Evolutionary conservation across 768 basidiomycete species (phyloP), one percentile per base, ranked within the genome.

Genomic region (Tulasnella sp.): DNA sequence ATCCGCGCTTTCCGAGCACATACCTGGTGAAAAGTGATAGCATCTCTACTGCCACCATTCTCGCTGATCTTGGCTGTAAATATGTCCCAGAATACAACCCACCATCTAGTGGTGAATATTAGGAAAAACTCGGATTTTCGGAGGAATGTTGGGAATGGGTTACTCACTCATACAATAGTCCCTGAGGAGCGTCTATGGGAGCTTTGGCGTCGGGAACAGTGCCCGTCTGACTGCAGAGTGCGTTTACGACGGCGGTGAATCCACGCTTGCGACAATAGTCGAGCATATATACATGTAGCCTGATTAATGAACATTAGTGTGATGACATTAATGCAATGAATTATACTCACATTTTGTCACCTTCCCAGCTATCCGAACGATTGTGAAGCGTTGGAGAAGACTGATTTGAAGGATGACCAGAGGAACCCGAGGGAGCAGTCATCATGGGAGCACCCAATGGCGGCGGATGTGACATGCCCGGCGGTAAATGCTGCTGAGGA

Each of bases 261-360:
- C 60, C 59, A 44, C 66, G 59, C 53, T 68, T 68, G 20, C 59
- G 16, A 32, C 65, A 60, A 49, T 65, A 68, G 53, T 68, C 67
- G 54, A 62, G 57, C 34, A 68, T 65, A 48, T 67, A 68, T 34
- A 67, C 46, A 54, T 63, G 63, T 4, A 68, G 54, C 60, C 65
- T 67, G 41, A n/a, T n/a, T n/a, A n/a, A n/a, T n/a, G n/a, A n/a
- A n/a, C n/a, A n/a, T n/a, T n/a, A n/a, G n/a, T n/a, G n/a, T n/a
- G n/a, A n/a, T n/a, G n/a, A n/a, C n/a, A n/a, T n/a, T n/a, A n/a
- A n/a, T n/a, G n/a, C n/a, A n/a, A n/a, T n/a, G n/a, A n/a, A n/a
- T n/a, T n/a, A n/a, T n/a, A n/a, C n/a, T n/a, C n/a, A n/a, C n/a
- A n/a, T n/a, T n/a, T n/a, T n/a, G n/a, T n/a, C n/a, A n/a, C n/a